A percentile compares a stretch with the other conserved stretches of the same genome.
These are phyloP conservation scores for Ogataea allantospora DNA, from an alignment of 805 yeast species.

Conservation along the genomic window DNA sequence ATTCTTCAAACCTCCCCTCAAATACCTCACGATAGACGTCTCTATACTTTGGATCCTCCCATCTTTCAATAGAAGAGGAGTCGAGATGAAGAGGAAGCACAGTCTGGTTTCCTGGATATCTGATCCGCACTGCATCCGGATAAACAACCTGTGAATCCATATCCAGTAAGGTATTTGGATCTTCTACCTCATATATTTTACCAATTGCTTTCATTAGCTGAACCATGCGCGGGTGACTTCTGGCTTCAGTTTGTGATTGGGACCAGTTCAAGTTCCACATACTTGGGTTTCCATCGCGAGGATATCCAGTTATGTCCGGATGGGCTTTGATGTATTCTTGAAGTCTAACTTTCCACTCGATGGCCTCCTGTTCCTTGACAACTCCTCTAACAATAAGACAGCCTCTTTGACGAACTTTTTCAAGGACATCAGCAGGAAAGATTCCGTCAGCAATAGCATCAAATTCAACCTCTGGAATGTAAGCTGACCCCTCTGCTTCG, in stretches of 20 bases:
- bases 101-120: slow-evolving; percentile 37
- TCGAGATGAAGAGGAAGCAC: slow-evolving; percentile 42
- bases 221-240: slow-evolving; percentile 38
- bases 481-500: slow-evolving; percentile 19
- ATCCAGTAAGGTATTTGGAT: slow-evolving; percentile 30
- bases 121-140: slow-evolving; percentile 43
- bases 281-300: slow-evolving; percentile 25
- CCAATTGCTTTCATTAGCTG: slow-evolving; percentile 25
- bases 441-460: slow-evolving; percentile 16
- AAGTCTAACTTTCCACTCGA: slow-evolving; percentile 22
- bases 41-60: slow-evolving; percentile 44
- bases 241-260: slow-evolving; percentile 37
- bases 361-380: slow-evolving; percentile 28
- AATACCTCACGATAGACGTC: slow-evolving; percentile 37
- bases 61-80: slow-evolving; percentile 43
- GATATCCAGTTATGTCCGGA: slow-evolving; percentile 30
- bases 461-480: slow-evolving; percentile 29
- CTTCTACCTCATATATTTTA: slow-evolving; percentile 14
- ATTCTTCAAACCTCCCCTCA: slow-evolving; percentile 42
- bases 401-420: slow-evolving; percentile 25
- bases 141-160: slow-evolving; percentile 36
- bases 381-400: slow-evolving; percentile 34
- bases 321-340: slow-evolving; percentile 27
- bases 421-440: slow-evolving; percentile 6
- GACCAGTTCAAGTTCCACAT: slow-evolving; percentile 41